A percentile compares a stretch with the other conserved stretches of the same genome.
phyloP scores from a whole-genome alignment of 2,329 filamentous ascomycete genomes.

The Stachybotrys chlorohalonatus region DNA sequence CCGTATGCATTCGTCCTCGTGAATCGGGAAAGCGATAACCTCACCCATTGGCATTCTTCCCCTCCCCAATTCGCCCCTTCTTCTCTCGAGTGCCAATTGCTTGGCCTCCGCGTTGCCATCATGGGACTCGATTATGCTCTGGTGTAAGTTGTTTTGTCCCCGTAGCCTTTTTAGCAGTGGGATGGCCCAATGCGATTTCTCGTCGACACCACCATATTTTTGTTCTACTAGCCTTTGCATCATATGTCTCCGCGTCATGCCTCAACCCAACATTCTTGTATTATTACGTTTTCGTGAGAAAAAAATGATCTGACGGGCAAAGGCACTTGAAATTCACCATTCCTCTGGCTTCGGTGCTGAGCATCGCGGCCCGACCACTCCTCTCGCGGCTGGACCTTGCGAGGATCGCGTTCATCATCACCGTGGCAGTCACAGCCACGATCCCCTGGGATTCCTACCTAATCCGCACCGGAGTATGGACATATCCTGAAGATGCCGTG shows the following conservation, averaged over 20 bases:
- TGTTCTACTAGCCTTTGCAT: not conserved
- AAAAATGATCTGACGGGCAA: not conserved
- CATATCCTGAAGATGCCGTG: slow-evolving; percentile 57
- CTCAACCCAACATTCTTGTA: not conserved
- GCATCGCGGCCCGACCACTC: slow-evolving; percentile 7
- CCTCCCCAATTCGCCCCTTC: too few relatives aligned
- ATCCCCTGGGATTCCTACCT: slow-evolving; percentile 72
- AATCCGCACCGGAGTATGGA: slow-evolving; percentile 60
- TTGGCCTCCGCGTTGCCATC: slow-evolving; percentile 2
- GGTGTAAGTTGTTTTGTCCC: slow-evolving; percentile 7
- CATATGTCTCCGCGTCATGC: not conserved
- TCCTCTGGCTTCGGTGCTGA: slow-evolving; percentile 7
- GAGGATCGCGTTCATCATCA: slow-evolving; percentile 10
- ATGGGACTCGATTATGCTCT: slow-evolving; percentile 13
- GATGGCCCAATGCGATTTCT: not conserved
- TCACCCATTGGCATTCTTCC: not conserved
- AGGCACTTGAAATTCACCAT: slow-evolving; percentile 15
- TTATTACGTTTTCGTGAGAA: not conserved
- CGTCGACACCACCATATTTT: not conserved
- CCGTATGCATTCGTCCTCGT: not conserved
- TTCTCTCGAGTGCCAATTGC: not conserved
- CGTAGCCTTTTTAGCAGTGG: not conserved
- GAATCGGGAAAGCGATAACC: not conserved
- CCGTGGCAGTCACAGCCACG: slow-evolving; percentile 51
- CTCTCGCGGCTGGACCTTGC: slow-evolving; percentile 9